Evolutionary conservation across 345 rosid genomes (phyloP), one percentile per base, ranked within the genome.

Genomic region (Nasturtium officinale): DNA sequence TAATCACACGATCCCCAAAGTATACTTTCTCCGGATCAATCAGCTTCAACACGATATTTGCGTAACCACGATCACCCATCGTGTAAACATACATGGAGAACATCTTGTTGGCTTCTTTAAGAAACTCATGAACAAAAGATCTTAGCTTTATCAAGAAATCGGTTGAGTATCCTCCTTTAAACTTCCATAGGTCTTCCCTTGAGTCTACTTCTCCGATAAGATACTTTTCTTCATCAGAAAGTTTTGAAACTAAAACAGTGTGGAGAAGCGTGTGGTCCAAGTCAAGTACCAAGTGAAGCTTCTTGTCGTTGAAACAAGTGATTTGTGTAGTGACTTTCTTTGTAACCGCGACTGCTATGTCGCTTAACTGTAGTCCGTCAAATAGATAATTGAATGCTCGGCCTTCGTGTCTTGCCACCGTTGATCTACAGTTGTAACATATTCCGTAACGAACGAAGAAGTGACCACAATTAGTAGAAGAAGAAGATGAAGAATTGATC

Each of bases 51-150:
- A 47, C 59, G 0, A 2, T 11, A 0, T 47, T 3, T 0, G 75
- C 75, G 17, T 70, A 70, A 6, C 21, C 37, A 0, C 21, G 58
- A 59, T 10, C 3, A 0, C 66, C 28, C 37, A 45, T 58, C 16
- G 74, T 70, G 74, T 70, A 73, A 64, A 73, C 71, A 15, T 65
- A 43, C 64, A 73, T 29, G 25, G 63, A 30, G 35, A 72, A 73
- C 37, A 63, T 17, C 28, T 73, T 23, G 26, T 9, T 64, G 3
- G 77, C 77, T 73, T 64, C 57, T 63, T n/a, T 25, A 3, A 71
- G 29, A 61, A 71, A 71, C 68, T 61, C 23, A 30, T 5, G 61
- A 16, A 71, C 17, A 28, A 47, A 47, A 26, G 76, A 69, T 61
- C 76, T 28, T 5, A 71, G 42, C 29, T 71, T 61, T 47, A 42